These are phyloP conservation scores for Leccinum aurantiacum DNA, from an alignment of 768 basidiomycete species.

Conservation along the genomic window DNA sequence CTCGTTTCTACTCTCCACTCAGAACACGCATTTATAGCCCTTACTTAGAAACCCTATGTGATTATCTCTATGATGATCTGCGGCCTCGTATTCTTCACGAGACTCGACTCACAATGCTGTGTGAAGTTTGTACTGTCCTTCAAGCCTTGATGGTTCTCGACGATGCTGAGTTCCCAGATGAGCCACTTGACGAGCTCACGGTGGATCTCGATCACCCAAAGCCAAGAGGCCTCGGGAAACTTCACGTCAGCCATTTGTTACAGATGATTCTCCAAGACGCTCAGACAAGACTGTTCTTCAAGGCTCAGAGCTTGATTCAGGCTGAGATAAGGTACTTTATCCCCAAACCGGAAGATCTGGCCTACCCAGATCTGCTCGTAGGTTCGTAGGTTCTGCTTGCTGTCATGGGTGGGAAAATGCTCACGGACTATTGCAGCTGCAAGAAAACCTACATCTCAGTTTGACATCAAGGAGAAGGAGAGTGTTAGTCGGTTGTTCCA, in stretches of 20 bases:
- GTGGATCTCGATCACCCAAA: slow-evolving; percentile 40
- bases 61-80: slow-evolving; percentile 92
- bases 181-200: slow-evolving; percentile 33
- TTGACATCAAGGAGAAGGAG: slow-evolving; percentile 64
- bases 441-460: slow-evolving; percentile 42
- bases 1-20: slow-evolving; percentile 7
- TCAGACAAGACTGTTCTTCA: slow-evolving; percentile 93
- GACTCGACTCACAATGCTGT: slow-evolving; percentile 79
- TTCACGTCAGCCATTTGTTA: slow-evolving; percentile 81
- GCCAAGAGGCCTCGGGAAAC: slow-evolving; percentile 46
- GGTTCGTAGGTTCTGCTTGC: slow-evolving; percentile 42
- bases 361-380: slow-evolving; percentile 81
- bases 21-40: slow-evolving; percentile 46
- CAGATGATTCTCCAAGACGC: slow-evolving; percentile 94
- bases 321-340: slow-evolving; percentile 83
- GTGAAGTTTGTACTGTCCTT: slow-evolving; percentile 94
- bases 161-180: slow-evolving; percentile 43
- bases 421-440: slow-evolving; percentile 38
- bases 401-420: neutral
- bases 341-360: slow-evolving; percentile 75
- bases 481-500: slow-evolving; percentile 69
- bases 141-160: slow-evolving; percentile 96
- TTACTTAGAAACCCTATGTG: slow-evolving; percentile 89
- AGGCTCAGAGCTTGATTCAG: slow-evolving; percentile 90
- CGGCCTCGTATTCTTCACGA: slow-evolving; percentile 96